Evolutionary conservation across 768 basidiomycete species (phyloP), one percentile per base, ranked within the genome.

Genomic region (Leccinellum rugosiceps): DNA sequence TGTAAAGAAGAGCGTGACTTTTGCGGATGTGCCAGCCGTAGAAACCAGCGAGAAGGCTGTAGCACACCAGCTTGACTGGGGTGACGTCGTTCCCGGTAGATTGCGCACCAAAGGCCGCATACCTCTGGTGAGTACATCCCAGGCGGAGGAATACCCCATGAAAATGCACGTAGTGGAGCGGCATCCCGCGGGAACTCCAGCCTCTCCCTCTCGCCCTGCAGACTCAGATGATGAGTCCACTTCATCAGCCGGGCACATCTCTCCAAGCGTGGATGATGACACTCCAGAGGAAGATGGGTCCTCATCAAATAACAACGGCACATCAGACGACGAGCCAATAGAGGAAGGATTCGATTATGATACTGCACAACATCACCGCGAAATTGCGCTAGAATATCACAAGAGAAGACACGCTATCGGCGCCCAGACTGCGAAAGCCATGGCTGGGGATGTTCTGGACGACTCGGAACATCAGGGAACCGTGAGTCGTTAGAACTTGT

Each of bases 201-300:
- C 64, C 31, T 26, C 45, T 49, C 38, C 52, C 19, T 34, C 28
- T 30, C 48, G 51, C 11, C 63, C 65, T 41, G 65, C 64, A 23
- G 88, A 90, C 69, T 89, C 88, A 1, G 87, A 89, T 64, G 89
- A 89, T 58, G 88, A 90, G 66, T 84, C 86, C 4, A 74, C 66
- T 8, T 72, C 75, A 14, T 74, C 72, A 15, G 65, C 72, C 45
- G 67, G 8, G 57, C 53, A 21, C 11, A 63, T 65, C 21, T 75
- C 79, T 57, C 73, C 74, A 23, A 71, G 73, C 53, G 62, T 67
- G 28, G 72, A 66, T 34, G 66, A 73, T 13, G 63, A 66, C 50
- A 35, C 60, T 17, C 66, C 63, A 5, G 63, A 67, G 8, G 62
- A 58, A 30, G 65, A 35, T 56, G 53, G 7, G 17, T 58, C 55